phyloP scores from a whole-genome alignment of 306 rosid species.

The Biancaea sappan region DNA sequence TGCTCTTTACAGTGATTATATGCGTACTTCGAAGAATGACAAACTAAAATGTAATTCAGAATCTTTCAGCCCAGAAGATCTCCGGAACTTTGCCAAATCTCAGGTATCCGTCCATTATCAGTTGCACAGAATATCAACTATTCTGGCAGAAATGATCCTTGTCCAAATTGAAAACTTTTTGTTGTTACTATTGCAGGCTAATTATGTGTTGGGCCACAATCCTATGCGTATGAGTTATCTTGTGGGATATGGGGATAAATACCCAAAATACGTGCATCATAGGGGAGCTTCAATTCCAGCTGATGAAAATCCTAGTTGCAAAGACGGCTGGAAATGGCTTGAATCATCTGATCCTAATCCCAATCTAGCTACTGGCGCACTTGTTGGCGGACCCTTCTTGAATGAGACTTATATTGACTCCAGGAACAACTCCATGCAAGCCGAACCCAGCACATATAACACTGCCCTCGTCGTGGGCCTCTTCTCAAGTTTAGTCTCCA shows the following conservation, averaged over 20 bases:
- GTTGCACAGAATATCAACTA: constrained; percentile 13
- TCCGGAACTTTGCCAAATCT: constrained; percentile 73
- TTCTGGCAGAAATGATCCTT: constrained; percentile 6
- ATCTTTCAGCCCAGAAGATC: constrained; percentile 65
- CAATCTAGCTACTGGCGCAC: constrained; percentile 87
- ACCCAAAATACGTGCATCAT: constrained; percentile 88
- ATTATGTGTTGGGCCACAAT: constrained; percentile 89
- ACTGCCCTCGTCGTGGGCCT: constrained; percentile 85
- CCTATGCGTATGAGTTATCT: constrained; percentile 83
- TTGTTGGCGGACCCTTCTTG: constrained; percentile 89
- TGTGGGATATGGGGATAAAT: constrained; percentile 84
- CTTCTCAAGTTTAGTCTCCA: constrained; percentile 87
- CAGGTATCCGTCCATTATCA: constrained; percentile 62
- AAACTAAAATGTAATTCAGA: constrained; percentile 60
- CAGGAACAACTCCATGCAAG: constrained; percentile 86
- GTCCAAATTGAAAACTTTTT: constrained; percentile 13
- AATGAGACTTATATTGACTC: constrained; percentile 74
- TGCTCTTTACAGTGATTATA: constrained; percentile 84
- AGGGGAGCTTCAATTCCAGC: constrained; percentile 95
- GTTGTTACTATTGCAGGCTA: constrained; percentile 55
- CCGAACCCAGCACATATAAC: constrained; percentile 93
- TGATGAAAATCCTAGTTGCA: constrained; percentile 59
- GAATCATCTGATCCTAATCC: constrained; percentile 77
- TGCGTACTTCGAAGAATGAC: constrained; percentile 76
- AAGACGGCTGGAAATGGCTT: constrained; percentile 78